Evolutionary conservation across 164 flowering plant genomes (phyloP).

Genomic region (Vitis rupestris): DNA sequence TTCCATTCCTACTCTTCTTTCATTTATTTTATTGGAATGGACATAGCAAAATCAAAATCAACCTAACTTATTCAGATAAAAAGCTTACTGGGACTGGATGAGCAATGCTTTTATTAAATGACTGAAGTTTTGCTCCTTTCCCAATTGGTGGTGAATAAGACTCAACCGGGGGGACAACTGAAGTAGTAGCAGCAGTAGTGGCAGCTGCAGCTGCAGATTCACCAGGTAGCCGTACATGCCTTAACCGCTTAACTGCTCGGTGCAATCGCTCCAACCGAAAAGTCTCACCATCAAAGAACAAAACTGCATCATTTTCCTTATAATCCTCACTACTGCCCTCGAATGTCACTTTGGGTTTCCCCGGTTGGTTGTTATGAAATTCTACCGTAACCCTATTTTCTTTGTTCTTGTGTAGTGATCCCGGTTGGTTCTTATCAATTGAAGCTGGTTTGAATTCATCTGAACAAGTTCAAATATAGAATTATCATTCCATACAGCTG

Average conservation of each 20-base stretch:
- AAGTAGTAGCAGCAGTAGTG: constrained; percentile 14
- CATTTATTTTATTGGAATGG: neutral
- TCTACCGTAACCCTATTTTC: constrained; percentile 75
- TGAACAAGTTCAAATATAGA: constrained; percentile 8
- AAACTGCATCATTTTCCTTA: constrained; percentile 80
- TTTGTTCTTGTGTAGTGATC: constrained; percentile 63
- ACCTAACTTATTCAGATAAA: neutral
- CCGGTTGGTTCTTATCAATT: constrained; percentile 73
- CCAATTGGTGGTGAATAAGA: constrained; percentile 46
- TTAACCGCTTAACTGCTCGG: constrained; percentile 75
- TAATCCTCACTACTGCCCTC: constrained; percentile 78
- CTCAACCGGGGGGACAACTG: constrained; percentile 30
- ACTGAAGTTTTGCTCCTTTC: constrained; percentile 41
- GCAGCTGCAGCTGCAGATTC: constrained; percentile 45
- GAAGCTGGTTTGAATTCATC: constrained; percentile 93
- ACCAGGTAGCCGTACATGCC: constrained; percentile 61
- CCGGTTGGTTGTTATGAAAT: constrained; percentile 69
- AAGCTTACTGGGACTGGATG: constrained; percentile 45
- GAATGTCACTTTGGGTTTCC: constrained; percentile 70
- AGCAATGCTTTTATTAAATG: constrained; percentile 27
- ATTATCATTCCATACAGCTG: neutral
- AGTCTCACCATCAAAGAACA: constrained; percentile 75
- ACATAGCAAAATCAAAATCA: neutral
- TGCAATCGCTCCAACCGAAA: constrained; percentile 74
- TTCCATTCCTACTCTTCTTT: neutral